phyloP scores from a whole-genome alignment of 305 asterid species.

The Plantago lanceolata region DNA sequence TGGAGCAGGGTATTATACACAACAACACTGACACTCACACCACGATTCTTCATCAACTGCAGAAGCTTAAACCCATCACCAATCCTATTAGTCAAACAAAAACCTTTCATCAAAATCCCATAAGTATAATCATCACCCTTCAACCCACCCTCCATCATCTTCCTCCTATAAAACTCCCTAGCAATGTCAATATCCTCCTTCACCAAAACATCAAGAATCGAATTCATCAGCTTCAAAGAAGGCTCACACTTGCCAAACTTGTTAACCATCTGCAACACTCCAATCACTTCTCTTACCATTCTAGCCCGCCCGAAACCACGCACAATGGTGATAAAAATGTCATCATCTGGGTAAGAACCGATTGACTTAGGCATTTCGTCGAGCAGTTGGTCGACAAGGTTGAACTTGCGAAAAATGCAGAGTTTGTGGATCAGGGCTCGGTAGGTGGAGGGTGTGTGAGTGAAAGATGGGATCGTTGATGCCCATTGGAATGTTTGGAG shows the following conservation, averaged over 20 bases:
- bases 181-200: constrained; percentile 85
- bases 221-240: constrained; percentile 61
- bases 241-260: constrained; percentile 52
- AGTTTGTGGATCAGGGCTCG: constrained; percentile 74
- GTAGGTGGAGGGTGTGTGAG: constrained; percentile 62
- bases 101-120: constrained; percentile 88
- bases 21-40: constrained; percentile 43
- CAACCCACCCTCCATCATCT: constrained; percentile 65
- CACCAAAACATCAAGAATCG: constrained; percentile 82
- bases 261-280: constrained; percentile 50
- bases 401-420: constrained; percentile 49
- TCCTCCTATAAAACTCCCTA: constrained; percentile 72
- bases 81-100: constrained; percentile 79
- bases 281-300: constrained; percentile 55
- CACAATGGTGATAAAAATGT: constrained; percentile 58
- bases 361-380: constrained; percentile 74
- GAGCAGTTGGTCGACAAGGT: constrained; percentile 52
- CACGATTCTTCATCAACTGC: constrained; percentile 58
- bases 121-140: constrained; percentile 76
- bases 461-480: constrained; percentile 49
- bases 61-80: constrained; percentile 83
- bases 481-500: constrained; percentile 92
- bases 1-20: constrained; percentile 68
- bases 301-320: constrained; percentile 73
- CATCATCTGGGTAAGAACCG: constrained; percentile 56